phyloP scores from a whole-genome alignment of 179 eudicot genomes.

The Vitellaria paradoxa region DNA sequence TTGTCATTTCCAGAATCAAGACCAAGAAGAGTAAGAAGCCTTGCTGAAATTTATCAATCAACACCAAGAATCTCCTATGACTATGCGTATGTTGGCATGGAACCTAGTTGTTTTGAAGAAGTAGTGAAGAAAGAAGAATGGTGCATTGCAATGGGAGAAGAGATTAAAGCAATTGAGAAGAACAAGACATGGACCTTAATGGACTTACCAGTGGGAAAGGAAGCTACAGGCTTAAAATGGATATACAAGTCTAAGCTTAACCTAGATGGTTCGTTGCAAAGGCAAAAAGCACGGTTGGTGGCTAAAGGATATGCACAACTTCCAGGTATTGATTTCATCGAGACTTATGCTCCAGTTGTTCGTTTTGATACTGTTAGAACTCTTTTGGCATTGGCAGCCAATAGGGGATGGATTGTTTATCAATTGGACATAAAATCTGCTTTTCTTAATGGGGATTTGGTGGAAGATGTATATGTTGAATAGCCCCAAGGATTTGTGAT shows the following conservation, averaged over 20 bases:
- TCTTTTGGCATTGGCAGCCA: background rate
- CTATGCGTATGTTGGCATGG: background rate
- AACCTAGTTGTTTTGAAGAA: too few species aligned
- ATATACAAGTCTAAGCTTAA: background rate
- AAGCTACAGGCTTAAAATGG: background rate
- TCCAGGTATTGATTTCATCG: background rate
- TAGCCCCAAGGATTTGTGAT: background rate
- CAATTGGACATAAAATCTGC: background rate
- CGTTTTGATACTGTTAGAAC: background rate
- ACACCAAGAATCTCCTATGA: too few species aligned
- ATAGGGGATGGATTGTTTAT: background rate
- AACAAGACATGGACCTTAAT: background rate
- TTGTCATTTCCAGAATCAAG: background rate
- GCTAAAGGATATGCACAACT: background rate
- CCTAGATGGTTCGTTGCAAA: background rate
- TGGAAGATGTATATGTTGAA: background rate
- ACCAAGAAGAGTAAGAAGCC: background rate
- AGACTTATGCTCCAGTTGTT: background rate
- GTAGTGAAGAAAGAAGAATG: too few species aligned
- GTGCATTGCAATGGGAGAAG: background rate
- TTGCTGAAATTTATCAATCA: background rate
- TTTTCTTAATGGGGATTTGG: background rate
- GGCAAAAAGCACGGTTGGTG: background rate
- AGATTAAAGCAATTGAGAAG: background rate
- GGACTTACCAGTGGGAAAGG: background rate